Base-by-base conservation (phyloP, 2,329 filamentous ascomycete genomes). In the Ambrosiella beaveri region DNA sequence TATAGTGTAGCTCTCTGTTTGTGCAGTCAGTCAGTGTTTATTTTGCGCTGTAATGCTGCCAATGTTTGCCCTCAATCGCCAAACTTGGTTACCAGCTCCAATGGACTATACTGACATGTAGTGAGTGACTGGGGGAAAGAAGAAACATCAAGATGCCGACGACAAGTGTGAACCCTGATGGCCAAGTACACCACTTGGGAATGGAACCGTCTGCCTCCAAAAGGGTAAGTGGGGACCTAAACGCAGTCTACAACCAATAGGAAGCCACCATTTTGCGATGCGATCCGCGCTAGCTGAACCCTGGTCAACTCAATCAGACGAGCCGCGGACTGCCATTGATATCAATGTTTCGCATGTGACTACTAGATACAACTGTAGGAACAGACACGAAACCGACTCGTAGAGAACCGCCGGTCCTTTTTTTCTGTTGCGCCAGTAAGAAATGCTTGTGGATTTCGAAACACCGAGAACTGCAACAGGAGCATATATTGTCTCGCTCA, bases 101-200 rank as follows among this genome's bases (percentile, higher is more conserved):
- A 27, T 27, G 3, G 27, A 27, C 27, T 27, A 27, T 27, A 27
- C 27, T 27, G 27, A 27, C 27, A 4, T 27, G 5, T 27, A 27
- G 27, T 41, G 39, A 41, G 11, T 11, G 39, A 41, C 11, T 41
- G 39, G 39, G 39, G 8, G n/a, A 51, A 12, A 9, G 47, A 51
- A 12, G 47, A 19, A 11, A 19, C 27, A 27, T 27, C 27, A 27
- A 27, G 27, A 27, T 27, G 27, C 27, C 8, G 47, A 51, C 27
- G 37, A 41, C 35, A 38, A 27, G 45, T 17, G 55, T 55, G 58
- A 57, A 59, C 58, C 58, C 57, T 59, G 58, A 59, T 59, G 54
- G 58, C 49, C 54, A 59, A 38, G 19, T 57, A 40, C 45, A 36
- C 45, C 54, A 44, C 36, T 17, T 45, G 36, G 27, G 50, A 59